phyloP scores from a whole-genome alignment of 495 filamentous ascomycete species.

The Penicillium bialowiezense region DNA sequence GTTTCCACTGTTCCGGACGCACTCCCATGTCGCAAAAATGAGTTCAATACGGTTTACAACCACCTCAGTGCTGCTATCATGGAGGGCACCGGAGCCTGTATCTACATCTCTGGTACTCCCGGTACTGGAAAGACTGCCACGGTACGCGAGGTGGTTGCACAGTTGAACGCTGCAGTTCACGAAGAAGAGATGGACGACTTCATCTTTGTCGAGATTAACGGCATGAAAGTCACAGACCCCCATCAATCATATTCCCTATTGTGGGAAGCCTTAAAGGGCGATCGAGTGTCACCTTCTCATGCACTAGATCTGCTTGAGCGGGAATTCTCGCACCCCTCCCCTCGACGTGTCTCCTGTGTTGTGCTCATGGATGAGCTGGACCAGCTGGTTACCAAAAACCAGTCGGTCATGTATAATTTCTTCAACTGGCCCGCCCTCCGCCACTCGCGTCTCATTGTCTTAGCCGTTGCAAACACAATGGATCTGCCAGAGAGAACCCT shows the following conservation, averaged over 20 bases:
- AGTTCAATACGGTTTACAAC: slow-evolving; percentile 88
- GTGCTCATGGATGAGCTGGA: slow-evolving; percentile 99
- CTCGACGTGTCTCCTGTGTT: slow-evolving; percentile 89
- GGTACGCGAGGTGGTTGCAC: slow-evolving; percentile 88
- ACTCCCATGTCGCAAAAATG: slow-evolving; percentile 86
- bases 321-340: slow-evolving; percentile 87
- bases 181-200: slow-evolving; percentile 97
- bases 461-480: slow-evolving; percentile 99
- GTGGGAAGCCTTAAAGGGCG: slow-evolving; percentile 93
- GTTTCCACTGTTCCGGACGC: slow-evolving; percentile 87
- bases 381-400: slow-evolving; percentile 94
- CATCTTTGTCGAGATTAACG: slow-evolving; percentile 99
- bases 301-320: slow-evolving; percentile 85
- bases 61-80: slow-evolving; percentile 94
- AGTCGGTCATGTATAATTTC: slow-evolving; percentile 99
- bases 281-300: slow-evolving; percentile 88
- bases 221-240: slow-evolving; percentile 98
- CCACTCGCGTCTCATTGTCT: slow-evolving; percentile 88
- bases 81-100: slow-evolving; percentile 88
- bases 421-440: slow-evolving; percentile 98
- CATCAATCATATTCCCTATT: slow-evolving; percentile 94
- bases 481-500: slow-evolving; percentile 95
- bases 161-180: slow-evolving; percentile 78
- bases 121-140: slow-evolving; percentile 99
- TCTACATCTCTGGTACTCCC: slow-evolving; percentile 98